phyloP scores from a whole-genome alignment of 495 filamentous ascomycete species.

The Neurospora tetraspora region DNA sequence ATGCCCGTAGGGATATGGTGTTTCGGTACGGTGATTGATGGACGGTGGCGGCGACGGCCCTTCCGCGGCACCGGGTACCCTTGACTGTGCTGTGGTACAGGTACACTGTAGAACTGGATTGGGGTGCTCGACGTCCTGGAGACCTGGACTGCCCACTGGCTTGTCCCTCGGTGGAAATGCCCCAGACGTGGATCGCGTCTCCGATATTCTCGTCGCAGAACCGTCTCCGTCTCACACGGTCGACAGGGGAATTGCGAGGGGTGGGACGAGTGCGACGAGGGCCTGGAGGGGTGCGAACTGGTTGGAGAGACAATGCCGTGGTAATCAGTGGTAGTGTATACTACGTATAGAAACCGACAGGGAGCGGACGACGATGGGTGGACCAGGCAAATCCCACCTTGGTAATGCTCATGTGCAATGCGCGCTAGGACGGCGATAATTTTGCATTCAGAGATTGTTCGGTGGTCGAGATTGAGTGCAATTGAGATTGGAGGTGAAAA shows the following conservation, averaged over 20 bases:
- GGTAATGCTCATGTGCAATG: background rate
- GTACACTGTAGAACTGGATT: background rate
- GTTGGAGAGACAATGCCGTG: background rate
- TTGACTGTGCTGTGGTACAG: background rate
- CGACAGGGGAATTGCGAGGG: background rate
- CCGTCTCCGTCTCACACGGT: background rate
- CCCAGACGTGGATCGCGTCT: background rate
- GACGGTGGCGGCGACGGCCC: background rate
- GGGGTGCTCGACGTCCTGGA: background rate
- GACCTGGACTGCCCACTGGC: background rate
- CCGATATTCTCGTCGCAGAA: slow-evolving; percentile 3
- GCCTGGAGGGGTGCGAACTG: background rate
- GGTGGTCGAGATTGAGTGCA: background rate
- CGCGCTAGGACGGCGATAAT: background rate
- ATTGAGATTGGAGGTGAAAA: slow-evolving; percentile 1
- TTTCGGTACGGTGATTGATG: background rate
- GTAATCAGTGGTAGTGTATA: background rate
- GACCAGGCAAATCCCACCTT: background rate
- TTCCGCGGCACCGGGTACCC: background rate
- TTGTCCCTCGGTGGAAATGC: background rate
- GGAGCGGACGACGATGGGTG: background rate
- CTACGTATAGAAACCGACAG: background rate
- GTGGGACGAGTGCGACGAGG: background rate
- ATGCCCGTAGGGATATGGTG: background rate
- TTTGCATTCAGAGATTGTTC: background rate